Conservation (phyloP, 2,329 filamentous ascomycete species). For the Niveomyces coronatus region DNA sequence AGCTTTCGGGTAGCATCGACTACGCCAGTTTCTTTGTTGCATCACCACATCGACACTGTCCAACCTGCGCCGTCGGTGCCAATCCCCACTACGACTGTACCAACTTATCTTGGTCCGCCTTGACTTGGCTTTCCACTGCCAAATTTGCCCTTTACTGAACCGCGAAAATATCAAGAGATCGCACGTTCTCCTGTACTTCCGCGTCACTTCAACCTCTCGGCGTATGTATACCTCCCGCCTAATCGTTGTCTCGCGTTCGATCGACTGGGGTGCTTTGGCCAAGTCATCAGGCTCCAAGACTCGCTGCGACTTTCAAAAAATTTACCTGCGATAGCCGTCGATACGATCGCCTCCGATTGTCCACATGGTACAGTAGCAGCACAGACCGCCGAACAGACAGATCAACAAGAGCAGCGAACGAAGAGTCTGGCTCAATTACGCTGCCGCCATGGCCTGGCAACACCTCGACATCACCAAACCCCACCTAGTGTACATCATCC, state of each 20-base stretch:
- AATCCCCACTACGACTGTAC: too few species aligned
- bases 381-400: too few species aligned
- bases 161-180: too few species aligned
- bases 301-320: background rate
- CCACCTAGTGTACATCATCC: conserved; percentile 96
- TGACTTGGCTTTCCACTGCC: too few species aligned
- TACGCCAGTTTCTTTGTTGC: too few species aligned
- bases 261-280: conserved; percentile 11
- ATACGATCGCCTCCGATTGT: background rate
- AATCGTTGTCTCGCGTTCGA: conserved; percentile 5
- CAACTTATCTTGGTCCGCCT: too few species aligned
- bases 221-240: conserved; percentile 9
- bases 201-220: background rate
- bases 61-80: too few species aligned
- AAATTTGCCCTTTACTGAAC: too few species aligned
- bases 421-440: background rate
- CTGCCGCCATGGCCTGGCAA: conserved; percentile 58
- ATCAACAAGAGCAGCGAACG: too few species aligned
- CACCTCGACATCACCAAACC: conserved; percentile 82
- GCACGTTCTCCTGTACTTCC: background rate
- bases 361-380: too few species aligned
- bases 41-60: too few species aligned
- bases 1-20: too few species aligned
- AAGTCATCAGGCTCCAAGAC: background rate
- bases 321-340: background rate